phyloP scores from a whole-genome alignment of 331 rosid genomes.

The Malus hybrid region DNA sequence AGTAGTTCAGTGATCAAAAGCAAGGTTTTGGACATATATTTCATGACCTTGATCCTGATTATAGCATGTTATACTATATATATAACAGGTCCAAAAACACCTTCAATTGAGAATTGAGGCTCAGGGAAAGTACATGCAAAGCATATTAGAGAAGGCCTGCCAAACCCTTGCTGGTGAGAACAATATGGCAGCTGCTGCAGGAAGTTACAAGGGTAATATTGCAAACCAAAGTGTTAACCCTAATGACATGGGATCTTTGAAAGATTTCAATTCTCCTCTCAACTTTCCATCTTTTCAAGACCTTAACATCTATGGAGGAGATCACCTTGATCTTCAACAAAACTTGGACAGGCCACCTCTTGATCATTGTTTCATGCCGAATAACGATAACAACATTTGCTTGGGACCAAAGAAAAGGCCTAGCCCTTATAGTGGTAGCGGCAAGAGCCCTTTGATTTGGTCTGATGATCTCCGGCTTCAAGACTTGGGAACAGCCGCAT shows the following conservation, averaged over 20 bases:
- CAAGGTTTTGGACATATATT: background rate
- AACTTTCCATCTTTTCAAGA: slow-evolving; percentile 86
- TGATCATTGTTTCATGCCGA: slow-evolving; percentile 43
- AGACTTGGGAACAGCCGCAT: slow-evolving; percentile 64
- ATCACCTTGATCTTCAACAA: slow-evolving; percentile 53
- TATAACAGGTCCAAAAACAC: slow-evolving; percentile 75
- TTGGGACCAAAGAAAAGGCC: slow-evolving; percentile 64
- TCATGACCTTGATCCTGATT: background rate
- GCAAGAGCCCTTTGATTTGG: slow-evolving; percentile 89
- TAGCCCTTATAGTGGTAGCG: slow-evolving; percentile 46
- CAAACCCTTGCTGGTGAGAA: slow-evolving; percentile 97
- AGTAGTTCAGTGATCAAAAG: background rate
- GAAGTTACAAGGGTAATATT: slow-evolving; percentile 43
- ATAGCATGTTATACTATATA: background rate
- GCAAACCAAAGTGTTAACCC: slow-evolving; percentile 38
- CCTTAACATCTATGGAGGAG: slow-evolving; percentile 67
- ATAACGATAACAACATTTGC: slow-evolving; percentile 30
- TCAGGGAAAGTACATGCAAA: slow-evolving; percentile 99
- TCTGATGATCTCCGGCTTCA: slow-evolving; percentile 81
- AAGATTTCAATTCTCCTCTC: slow-evolving; percentile 68
- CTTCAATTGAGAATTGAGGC: slow-evolving; percentile 97
- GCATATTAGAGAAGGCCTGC: slow-evolving; percentile 93
- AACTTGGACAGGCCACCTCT: slow-evolving; percentile 57
- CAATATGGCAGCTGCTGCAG: slow-evolving; percentile 50
- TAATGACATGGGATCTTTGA: slow-evolving; percentile 46